These are phyloP conservation scores for Aspergillus terreus DNA, from an alignment of 2,329 filamentous ascomycete species.

Conservation along the genomic window DNA sequence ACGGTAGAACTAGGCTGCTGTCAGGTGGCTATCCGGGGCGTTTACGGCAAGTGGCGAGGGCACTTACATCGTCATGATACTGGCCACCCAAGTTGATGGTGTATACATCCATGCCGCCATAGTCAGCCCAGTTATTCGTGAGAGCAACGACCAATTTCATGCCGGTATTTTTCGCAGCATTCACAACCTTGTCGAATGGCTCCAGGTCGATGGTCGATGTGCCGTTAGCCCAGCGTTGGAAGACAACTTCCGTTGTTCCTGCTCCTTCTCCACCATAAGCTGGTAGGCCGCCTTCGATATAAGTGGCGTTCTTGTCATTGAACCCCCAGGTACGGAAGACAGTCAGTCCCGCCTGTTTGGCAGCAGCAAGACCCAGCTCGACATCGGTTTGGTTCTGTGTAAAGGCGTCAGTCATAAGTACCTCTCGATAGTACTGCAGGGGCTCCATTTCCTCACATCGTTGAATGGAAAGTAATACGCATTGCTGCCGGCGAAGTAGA, in stretches of 20 bases:
- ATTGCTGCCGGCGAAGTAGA: conserved; percentile 14
- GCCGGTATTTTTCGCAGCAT: conserved; percentile 8
- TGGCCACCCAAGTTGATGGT: conserved; percentile 10
- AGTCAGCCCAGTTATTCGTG: conserved; percentile 14
- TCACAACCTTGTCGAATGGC: conserved; percentile 14
- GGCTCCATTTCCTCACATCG: conserved; percentile 2
- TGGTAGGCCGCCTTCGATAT: conserved; percentile 6
- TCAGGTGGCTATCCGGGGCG: background rate
- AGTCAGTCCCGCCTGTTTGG: conserved; percentile 8
- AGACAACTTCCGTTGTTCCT: conserved; percentile 9
- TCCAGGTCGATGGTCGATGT: conserved; percentile 10
- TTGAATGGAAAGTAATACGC: conserved; percentile 14
- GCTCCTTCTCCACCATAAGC: conserved; percentile 12
- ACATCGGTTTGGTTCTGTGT: conserved; percentile 13
- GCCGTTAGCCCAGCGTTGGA: conserved; percentile 14
- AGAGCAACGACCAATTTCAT: conserved; percentile 13
- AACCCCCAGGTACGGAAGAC: conserved; percentile 16
- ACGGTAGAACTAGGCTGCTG: conserved; percentile 8
- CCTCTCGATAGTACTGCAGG: background rate
- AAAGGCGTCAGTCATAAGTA: background rate
- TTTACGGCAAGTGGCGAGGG: no score
- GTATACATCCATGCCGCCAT: conserved; percentile 14
- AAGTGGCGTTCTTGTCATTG: conserved; percentile 12
- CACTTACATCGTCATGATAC: conserved; percentile 13
- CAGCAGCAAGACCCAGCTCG: conserved; percentile 10